These are phyloP conservation scores for Cladophialophora exuberans DNA, from an alignment of 2,329 filamentous ascomycete species.

Conservation along the genomic window DNA sequence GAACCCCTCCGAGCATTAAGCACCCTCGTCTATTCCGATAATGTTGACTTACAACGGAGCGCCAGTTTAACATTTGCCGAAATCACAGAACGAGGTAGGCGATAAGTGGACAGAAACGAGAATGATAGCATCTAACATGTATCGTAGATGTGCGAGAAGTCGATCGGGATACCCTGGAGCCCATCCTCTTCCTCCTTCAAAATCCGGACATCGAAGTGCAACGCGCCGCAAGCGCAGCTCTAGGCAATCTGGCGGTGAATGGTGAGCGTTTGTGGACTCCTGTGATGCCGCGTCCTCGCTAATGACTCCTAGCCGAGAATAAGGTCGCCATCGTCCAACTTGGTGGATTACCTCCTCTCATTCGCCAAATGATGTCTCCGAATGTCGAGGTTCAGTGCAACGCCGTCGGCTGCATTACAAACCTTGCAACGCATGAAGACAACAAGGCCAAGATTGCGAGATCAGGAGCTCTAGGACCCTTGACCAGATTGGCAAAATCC, in stretches of 20 bases:
- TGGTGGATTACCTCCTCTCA: constrained; percentile 85
- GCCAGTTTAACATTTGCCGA: constrained; percentile 98
- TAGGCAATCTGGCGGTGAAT: constrained; percentile 96
- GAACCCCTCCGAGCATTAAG: constrained; percentile 91
- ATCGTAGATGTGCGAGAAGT: constrained; percentile 89
- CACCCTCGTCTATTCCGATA: constrained; percentile 97
- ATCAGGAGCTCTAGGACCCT: constrained; percentile 85
- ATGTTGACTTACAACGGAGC: constrained; percentile 95
- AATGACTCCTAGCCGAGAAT: constrained; percentile 77
- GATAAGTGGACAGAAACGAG: background rate
- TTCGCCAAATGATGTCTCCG: constrained; percentile 95
- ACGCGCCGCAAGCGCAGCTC: constrained; percentile 89
- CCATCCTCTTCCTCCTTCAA: constrained; percentile 92
- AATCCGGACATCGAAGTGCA: constrained; percentile 97
- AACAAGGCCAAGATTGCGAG: constrained; percentile 99
- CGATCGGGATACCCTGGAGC: constrained; percentile 90
- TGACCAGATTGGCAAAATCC: constrained; percentile 92
- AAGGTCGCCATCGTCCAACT: constrained; percentile 95
- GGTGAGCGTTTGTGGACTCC: constrained; percentile 62
- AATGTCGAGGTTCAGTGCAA: constrained; percentile 99
- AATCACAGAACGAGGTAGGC: constrained; percentile 90
- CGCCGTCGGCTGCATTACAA: constrained; percentile 97
- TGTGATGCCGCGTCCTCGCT: constrained; percentile 40
- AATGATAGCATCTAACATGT: constrained; percentile 25
- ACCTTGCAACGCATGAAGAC: constrained; percentile 95